These are phyloP conservation scores for Xylariaceae sp. DNA, from an alignment of 2,329 filamentous ascomycete genomes.

Conservation along the genomic window DNA sequence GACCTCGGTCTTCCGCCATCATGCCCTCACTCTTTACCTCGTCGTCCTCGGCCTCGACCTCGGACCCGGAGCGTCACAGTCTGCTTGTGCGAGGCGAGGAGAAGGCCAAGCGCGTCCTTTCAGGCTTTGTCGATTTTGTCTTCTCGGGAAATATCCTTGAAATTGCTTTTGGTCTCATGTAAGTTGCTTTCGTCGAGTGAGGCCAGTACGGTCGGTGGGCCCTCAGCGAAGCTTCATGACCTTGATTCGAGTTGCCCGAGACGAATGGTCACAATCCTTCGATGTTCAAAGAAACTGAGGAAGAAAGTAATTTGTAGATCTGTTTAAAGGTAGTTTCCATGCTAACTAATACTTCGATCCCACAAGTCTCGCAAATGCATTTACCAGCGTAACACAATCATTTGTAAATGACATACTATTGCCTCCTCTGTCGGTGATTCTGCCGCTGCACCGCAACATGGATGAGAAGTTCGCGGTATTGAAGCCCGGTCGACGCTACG, in stretches of 20 bases:
- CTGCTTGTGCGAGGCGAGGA: conserved; percentile 46
- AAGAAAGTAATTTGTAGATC: neutral
- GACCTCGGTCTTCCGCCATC: neutral
- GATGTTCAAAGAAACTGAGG: too few relatives aligned
- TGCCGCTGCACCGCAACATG: conserved; percentile 67
- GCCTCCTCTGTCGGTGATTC: conserved; percentile 63
- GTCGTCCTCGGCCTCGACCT: neutral
- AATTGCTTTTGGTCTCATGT: conserved; percentile 74
- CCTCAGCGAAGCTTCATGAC: neutral
- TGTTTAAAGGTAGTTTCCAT: neutral
- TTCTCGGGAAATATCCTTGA: conserved; percentile 72
- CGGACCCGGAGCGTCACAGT: conserved; percentile 35
- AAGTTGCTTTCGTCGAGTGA: conserved; percentile 22
- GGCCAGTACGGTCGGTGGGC: neutral
- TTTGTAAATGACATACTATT: conserved; percentile 69
- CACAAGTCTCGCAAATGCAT: conserved; percentile 61
- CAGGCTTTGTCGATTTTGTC: conserved; percentile 68
- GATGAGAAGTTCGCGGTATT: conserved; percentile 70
- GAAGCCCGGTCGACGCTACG: conserved; percentile 51
- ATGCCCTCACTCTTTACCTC: neutral
- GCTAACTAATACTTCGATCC: neutral
- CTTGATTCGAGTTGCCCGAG: neutral
- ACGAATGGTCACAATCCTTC: neutral
- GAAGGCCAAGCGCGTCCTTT: conserved; percentile 49
- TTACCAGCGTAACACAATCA: conserved; percentile 67